Base-by-base conservation (phyloP, 176 grass and related monocot species). In the Oryza punctata region DNA sequence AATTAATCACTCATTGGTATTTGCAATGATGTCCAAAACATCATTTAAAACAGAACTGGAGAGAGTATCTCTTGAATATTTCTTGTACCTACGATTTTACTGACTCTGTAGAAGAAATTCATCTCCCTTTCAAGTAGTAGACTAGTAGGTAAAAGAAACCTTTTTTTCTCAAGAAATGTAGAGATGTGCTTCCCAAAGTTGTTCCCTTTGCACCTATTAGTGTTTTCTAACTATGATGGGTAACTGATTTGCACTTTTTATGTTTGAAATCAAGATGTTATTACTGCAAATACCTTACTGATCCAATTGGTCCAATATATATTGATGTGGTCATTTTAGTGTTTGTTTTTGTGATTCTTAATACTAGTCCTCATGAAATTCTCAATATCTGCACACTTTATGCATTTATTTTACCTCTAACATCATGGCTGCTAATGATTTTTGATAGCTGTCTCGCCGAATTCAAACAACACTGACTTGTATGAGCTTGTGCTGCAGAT, bases 401-500 rank as follows among this genome's bases (percentile, higher is more conserved):
- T 82, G 13, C 37, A 28, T 47, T 73, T 29, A 1, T 73, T 49
- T 73, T 49, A 28, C 23, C 14, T 29, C n/a, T 24, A 44, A 5
- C n/a, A 49, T 35, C 23, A 43, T 26, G 26, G 9, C 21, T 64
- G 5, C 54, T 32, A 2, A 33, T 73, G 13, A 24, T 24, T 61
- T 57, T 24, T 24, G n/a, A 23, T 61, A n/a, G 8, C 7, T 61
- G 49, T 19, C 49, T 60, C 7, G 52, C 52, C 7, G 43, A 84
- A 68, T 75, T 66, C 29, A 73, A 73, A 21, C 7, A 35, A 66
- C 33, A 7, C 81, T 76, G 13, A 75, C 75, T 37, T 24, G 10
- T 44, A 49, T 40, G 1, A 8, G 2, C 18, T 84, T 69, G 63
- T 72, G 47, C 61, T 19, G 13, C 83, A 95, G 93, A 90, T 95